Evolutionary conservation across 116 monocot genomes (phyloP), one percentile per base, ranked within the genome.

Genomic region (Iris pallida): DNA sequence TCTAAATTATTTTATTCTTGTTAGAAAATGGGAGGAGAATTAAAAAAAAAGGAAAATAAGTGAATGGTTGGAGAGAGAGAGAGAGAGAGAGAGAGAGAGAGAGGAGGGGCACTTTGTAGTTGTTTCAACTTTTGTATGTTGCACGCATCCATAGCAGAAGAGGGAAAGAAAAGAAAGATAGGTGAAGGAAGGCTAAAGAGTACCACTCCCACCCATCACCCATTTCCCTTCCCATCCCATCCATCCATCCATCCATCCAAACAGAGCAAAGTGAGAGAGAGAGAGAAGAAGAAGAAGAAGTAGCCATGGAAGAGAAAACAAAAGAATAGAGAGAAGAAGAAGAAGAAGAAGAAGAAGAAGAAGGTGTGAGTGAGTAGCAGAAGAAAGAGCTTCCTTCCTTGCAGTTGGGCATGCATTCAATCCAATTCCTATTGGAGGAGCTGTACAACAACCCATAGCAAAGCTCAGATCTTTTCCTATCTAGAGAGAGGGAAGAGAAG

Each of bases 91-190:
- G 10, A 61, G 44, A 44, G 61, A 45, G 61, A 8, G 43, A 61
- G 61, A 15, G 61, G 42, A 44, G 12, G 61, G n/a, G 43, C 14
- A 14, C 42, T 61, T 61, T 61, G 40, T 30, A 30, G 30, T 30
- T 61, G 30, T 30, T 61, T 61, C n/a, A 61, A 61, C 61, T 61
- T 61, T 61, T 61, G 42, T 61, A 61, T 43, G 42, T 44, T 61
- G 61, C 61, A 61, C 61, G 61, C 61, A 61, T 61, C 61, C 61
- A 61, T 4, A 58, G 10, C 17, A 18, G 55, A 5, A 55, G 58
- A 58, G 40, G 44, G 61, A 42, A 4, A n/a, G 7, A 42, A 43
- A 44, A 61, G 61, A 61, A 44, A 61, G 44, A 61, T 42, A 61
- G 61, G n/a, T n/a, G n/a, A n/a, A n/a, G n/a, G n/a, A n/a, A 41